Base-by-base conservation (phyloP, 768 basidiomycete species). In the Gymnopilus dilepis region DNA sequence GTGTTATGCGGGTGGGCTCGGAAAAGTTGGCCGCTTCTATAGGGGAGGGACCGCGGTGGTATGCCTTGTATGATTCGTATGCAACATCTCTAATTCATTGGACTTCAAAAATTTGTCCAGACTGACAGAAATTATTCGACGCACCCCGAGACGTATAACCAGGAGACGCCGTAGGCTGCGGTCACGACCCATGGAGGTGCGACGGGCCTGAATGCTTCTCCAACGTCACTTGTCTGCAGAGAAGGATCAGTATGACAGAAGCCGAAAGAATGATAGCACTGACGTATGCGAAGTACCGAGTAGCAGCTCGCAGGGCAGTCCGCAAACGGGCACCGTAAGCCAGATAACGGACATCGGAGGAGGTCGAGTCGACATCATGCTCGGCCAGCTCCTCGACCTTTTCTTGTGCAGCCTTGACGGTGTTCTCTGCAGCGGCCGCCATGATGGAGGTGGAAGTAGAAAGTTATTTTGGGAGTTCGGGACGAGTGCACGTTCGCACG, bases 171-270 rank as follows among this genome's bases (percentile, higher is more conserved):
- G 70, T 95, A 95, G 9, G 89, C 90, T 34, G 89, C 89, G 3
- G 84, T 84, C 12, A 95, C 91, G 15, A 90, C 62, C 72, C 81
- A 82, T 1, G 92, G 88, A 37, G 85, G 84, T 3, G 92, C 88
- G 34, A 94, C 84, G 1, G 92, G 91, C 9, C 92, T 80, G 72
- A 94, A 93, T 0, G 91, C 89, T 74, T 94, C 92, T 47, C 92
- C 92, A 24, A 93, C 77, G 69, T 92, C 91, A 75, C 90, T 91
- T 42, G 90, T 91, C 89, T 91, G 9, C 68, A 54, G 61, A 22
- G 37, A 21, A 48, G 62, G 65, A 73, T 71, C 62, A 66, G 63
- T 54, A 58, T 15, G 60, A 30, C 19, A 31, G 34, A 42, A 13
- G 51, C 34, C 19, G 38, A 30, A 33, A 53, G 3, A 37, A 34